Base-by-base conservation (phyloP, 1,284 basidiomycete genomes). In the Cryptococcus floricola region DNA sequence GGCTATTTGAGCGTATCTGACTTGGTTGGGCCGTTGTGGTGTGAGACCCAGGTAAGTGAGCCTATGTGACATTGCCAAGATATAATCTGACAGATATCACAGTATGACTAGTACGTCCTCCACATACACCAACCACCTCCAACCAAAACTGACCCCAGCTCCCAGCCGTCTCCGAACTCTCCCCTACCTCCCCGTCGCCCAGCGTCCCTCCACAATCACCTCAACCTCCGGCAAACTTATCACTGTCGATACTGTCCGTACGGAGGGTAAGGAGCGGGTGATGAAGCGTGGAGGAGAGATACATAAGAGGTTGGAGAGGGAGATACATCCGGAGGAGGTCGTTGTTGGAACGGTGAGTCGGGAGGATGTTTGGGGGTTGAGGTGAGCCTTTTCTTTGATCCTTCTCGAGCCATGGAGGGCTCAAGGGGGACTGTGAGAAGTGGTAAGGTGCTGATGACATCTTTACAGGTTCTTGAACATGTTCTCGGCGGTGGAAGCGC, bases 291-390 rank as follows among this genome's bases (percentile, higher is more conserved):
- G 89, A 25, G 79, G 79, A 73, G 57, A 55, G 85, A 88, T 94
- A 0, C 92, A 96, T 75, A 87, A 87, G 63, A 79, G 82, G 44
- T 80, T 96, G 16, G 91, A 96, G 70, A 79, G 80, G 19, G 87
- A 91, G 68, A 79, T 93, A 10, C 82, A 82, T 39, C 82, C 86
- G 0, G 82, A 84, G 31, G 81, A 83, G 57, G 66, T 87, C 9
- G 41, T 73, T 12, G 81, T 91, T 1, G 69, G 75, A 1, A 70
- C 82, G 1, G 73, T 65, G 1, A 83, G 81, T 0, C 60, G 75
- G 1, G 88, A 89, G 69, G 89, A 91, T 63, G 79, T 81, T 13
- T 90, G 87, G 85, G 89, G 81, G 7, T 68, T 89, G 52, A 80
- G 84, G 85, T 84, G 70, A 53, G 79, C 74, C 34, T 7, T 42